Conservation (phyloP, 148 eudicot genomes). For the Rhododendron simsii region DNA sequence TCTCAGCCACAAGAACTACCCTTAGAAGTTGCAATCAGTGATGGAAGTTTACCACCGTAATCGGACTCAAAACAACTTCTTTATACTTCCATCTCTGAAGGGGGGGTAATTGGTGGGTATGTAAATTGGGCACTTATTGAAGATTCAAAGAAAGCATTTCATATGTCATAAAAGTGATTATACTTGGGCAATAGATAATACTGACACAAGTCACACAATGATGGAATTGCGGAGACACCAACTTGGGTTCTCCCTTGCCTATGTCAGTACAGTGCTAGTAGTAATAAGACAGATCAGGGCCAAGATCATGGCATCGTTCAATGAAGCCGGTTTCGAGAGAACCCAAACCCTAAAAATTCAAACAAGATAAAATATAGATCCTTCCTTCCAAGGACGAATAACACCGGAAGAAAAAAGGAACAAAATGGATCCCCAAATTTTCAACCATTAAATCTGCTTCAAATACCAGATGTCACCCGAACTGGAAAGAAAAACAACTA, state of each 20-base stretch:
- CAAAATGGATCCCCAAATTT: background rate
- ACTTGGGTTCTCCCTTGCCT: background rate
- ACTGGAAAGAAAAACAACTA: background rate
- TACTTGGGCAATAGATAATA: background rate
- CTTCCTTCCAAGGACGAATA: background rate
- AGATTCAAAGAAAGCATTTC: background rate
- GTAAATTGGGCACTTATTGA: background rate
- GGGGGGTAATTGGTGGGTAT: background rate
- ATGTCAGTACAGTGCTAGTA: background rate
- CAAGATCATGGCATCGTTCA: background rate
- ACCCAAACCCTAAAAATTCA: background rate
- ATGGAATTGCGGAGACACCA: background rate
- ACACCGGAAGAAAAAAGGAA: background rate
- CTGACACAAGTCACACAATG: background rate
- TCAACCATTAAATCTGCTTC: background rate
- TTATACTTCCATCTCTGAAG: background rate
- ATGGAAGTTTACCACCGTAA: background rate
- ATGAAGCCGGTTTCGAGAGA: background rate
- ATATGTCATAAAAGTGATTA: no score
- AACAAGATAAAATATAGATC: background rate
- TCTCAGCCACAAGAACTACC: background rate
- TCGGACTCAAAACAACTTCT: background rate
- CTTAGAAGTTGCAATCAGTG: background rate
- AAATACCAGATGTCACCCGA: background rate
- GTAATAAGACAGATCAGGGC: background rate